Base-by-base conservation (phyloP, 2,329 filamentous ascomycete species). In the Botryotinia convoluta region DNA sequence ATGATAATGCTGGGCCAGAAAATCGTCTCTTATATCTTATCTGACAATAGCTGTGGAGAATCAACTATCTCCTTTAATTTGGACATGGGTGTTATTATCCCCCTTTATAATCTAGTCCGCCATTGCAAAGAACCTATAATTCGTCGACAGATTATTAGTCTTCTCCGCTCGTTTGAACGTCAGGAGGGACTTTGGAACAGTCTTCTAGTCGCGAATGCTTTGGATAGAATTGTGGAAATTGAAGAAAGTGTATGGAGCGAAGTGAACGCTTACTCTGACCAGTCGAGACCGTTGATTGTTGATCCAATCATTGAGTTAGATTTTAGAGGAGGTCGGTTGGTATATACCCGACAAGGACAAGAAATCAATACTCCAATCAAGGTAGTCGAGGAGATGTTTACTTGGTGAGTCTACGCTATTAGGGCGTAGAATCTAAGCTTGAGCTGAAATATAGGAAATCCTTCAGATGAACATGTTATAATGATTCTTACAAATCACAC, bases 121-220 rank as follows among this genome's bases (percentile, higher is more conserved):
- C 89, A 90, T 76, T 92, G 89, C 77, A 86, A 88, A 12, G 86
- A 91, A 73, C 85, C 86, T 0, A 75, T 82, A 1, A 84, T 87
- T 61, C 86, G 90, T 20, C 84, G 88, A 37, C 86, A 87, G 76
- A 89, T 90, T 26, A 90, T 92, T 65, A 84, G 87, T 75, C 82
- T 92, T 26, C 81, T 92, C 64, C 83, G 84, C 68, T 88, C 86
- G 76, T 88, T 87, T 76, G 85, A 88, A 22, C 84, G 89, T 18
- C 85, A 89, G 65, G 90, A 92, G 80, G 89, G 88, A 29, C 88
- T 92, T 83, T 92, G 90, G 90, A 89, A 92, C 62, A 74, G 74
- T 6, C 26, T 74, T 20, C 51, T 78, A 3, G 72, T 72, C 16
- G 76, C 75, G 5, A 75, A 74, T 20, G 73, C 75, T 60, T 74